A percentile compares a stretch with the other conserved stretches of the same genome.
These are phyloP conservation scores for Colletotrichum camelliae DNA, from an alignment of 2,329 filamentous ascomycete genomes.

Conservation along the genomic window DNA sequence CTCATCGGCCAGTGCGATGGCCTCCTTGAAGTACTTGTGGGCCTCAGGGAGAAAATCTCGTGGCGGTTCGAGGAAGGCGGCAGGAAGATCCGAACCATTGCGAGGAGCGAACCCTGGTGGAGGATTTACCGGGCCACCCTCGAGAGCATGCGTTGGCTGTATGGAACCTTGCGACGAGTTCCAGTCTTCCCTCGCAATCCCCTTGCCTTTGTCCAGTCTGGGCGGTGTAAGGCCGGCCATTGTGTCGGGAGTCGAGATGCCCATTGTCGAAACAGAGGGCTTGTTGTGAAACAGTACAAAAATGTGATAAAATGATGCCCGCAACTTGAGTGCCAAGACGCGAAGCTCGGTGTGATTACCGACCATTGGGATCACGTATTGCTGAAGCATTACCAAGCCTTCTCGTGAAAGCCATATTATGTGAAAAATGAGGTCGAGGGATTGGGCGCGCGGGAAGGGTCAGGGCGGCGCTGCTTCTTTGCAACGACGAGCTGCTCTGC, in stretches of 20 bases:
- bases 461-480: constrained; percentile 82
- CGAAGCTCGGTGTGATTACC: constrained; percentile 81
- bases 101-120: constrained; percentile 58
- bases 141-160: constrained; percentile 54
- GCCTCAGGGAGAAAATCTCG: constrained; percentile 85
- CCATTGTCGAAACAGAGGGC: constrained; percentile 72
- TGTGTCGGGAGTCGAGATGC: constrained; percentile 54
- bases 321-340: constrained; percentile 88
- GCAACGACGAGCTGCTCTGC: constrained; percentile 84
- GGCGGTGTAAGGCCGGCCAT: constrained; percentile 41
- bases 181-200: constrained; percentile 47
- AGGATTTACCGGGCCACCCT: constrained; percentile 63
- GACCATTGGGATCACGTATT: constrained; percentile 86
- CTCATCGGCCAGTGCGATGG: constrained; percentile 73
- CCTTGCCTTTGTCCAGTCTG: constrained; percentile 54
- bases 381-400: constrained; percentile 85
- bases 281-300: constrained; percentile 96
- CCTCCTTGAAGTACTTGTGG: constrained; percentile 79
- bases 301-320: constrained; percentile 94
- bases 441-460: constrained; percentile 80
- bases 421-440: constrained; percentile 81
- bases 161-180: constrained; percentile 49
- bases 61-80: constrained; percentile 75
- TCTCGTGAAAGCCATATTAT: constrained; percentile 96
- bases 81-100: constrained; percentile 36